Conservation (phyloP, 768 basidiomycete genomes). For the Amylocystis lapponica region DNA sequence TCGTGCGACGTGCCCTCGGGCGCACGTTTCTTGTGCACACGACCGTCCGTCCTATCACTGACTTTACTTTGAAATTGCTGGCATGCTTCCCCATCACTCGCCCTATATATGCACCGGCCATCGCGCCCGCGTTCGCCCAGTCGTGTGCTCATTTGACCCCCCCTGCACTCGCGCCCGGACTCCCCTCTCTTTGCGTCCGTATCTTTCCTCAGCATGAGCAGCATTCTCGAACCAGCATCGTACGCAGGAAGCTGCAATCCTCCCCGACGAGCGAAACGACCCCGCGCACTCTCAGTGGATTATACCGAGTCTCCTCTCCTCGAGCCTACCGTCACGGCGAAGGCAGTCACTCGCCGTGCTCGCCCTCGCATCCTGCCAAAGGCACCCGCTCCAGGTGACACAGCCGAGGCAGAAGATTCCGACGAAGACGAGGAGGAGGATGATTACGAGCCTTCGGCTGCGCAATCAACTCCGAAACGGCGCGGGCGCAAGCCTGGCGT, state of each 20-base stretch:
- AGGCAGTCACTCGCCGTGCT: conserved; percentile 3
- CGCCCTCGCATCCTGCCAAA: conserved; percentile 20
- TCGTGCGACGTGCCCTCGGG: conserved; percentile 22
- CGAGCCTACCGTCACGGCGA: conserved; percentile 2
- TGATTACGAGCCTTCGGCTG: conserved; percentile 22
- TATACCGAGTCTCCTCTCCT: conserved; percentile 1
- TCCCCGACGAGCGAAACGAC: conserved; percentile 40
- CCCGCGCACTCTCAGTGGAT: conserved; percentile 20
- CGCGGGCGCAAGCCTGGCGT: conserved; percentile 69
- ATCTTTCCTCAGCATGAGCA: background rate
- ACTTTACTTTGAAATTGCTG: too few species aligned
- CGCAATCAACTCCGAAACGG: conserved; percentile 41
- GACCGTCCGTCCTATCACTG: conserved; percentile 18
- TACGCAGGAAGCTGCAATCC: conserved; percentile 40
- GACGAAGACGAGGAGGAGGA: conserved; percentile 25
- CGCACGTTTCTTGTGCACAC: conserved; percentile 21
- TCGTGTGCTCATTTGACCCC: conserved; percentile 13
- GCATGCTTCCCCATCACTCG: background rate
- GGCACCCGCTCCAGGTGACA: conserved; percentile 8
- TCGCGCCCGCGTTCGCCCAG: conserved; percentile 1
- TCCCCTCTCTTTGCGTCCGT: background rate
- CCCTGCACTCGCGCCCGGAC: conserved; percentile 2
- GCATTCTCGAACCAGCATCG: conserved; percentile 2
- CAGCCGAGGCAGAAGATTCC: conserved; percentile 18
- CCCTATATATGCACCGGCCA: background rate